A percentile compares a stretch with the other conserved stretches of the same genome.
These are phyloP conservation scores for Cucurbita argyrosperma DNA, from an alignment of 306 rosid species.

Conservation along the genomic window DNA sequence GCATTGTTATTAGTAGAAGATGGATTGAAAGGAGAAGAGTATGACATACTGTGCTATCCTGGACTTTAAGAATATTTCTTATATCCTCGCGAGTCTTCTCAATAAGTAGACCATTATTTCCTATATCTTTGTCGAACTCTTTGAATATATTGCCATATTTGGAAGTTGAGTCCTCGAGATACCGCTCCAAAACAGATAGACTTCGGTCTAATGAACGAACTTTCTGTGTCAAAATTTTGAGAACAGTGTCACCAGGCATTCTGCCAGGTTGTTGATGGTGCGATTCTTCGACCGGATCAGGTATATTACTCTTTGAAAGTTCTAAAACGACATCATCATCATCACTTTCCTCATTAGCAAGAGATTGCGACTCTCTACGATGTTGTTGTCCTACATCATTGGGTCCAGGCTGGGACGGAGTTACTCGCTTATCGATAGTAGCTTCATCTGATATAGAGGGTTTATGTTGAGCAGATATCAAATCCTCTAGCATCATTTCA, in stretches of 20 bases:
- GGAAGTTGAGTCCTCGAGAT: slow-evolving; percentile 61
- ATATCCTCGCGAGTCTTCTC: slow-evolving; percentile 53
- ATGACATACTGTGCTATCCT: slow-evolving; percentile 47
- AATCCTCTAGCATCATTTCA: slow-evolving; percentile 91
- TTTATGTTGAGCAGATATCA: slow-evolving; percentile 46
- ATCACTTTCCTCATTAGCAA: slow-evolving; percentile 21
- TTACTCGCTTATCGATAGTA: slow-evolving; percentile 31
- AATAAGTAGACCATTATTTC: slow-evolving; percentile 32
- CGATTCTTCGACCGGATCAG: slow-evolving; percentile 56
- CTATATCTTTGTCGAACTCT: slow-evolving; percentile 53
- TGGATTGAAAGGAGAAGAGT: slow-evolving; percentile 8
- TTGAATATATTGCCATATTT: slow-evolving; percentile 59
- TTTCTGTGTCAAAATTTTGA: slow-evolving; percentile 89
- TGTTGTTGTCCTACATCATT: slow-evolving; percentile 20
- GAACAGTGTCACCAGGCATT: slow-evolving; percentile 97
- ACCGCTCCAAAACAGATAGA: slow-evolving; percentile 76
- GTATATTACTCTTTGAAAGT: slow-evolving; percentile 25
- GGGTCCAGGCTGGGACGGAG: slow-evolving; percentile 25
- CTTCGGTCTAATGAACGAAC: slow-evolving; percentile 67
- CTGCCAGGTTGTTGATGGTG: slow-evolving; percentile 71
- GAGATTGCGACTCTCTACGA: slow-evolving; percentile 21
- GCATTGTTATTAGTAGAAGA: background rate
- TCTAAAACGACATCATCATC: slow-evolving; percentile 31
- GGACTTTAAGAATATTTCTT: slow-evolving; percentile 36
- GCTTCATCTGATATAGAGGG: slow-evolving; percentile 27